Base-by-base conservation (phyloP, 169 alveolate genomes). In the Condylostoma magnum region DNA sequence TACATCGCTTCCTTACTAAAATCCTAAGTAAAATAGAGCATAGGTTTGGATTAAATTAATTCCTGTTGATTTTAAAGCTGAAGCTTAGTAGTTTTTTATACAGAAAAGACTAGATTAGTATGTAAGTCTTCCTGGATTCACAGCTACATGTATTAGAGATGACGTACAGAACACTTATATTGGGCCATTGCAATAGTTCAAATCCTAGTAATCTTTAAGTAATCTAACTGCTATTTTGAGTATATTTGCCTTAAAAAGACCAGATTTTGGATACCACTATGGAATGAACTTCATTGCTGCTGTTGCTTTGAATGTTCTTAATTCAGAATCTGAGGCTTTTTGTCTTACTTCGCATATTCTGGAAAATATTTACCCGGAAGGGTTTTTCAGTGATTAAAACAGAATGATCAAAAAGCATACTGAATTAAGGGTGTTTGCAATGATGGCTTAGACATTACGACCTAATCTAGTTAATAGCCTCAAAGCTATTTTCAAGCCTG, bases 231-330 rank as follows among this genome's bases (percentile, higher is more conserved):
- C 22, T 44, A n/a, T 63, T 33, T 41, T 63, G 6, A 25, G 58
- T 41, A 22, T 22, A 25, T 63, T 63, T 63, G 33, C 15, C 46
- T 15, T n/a, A 8, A 63, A 63, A 43, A 37, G 73, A 41, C 33
- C 56, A 1, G 73, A 63, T 25, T 43, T 63, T 41, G 43, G 38
- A 3, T 63, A 41, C 33, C 12, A 18, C 44, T 6, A 25, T 1
- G 73, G 73, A 6, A 63, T 63, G 73, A 37, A 63, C 18, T 63
- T 44, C 18, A 63, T 63, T 1, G 57, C 31, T 15, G 34, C 58
- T 1, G 34, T 41, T 15, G 25, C 33, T 37, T 22, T 63, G n/a
- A 25, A n/a, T 12, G 58, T 63, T 10, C 46, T 63, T 41, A 41
- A 28, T 38, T 15, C n/a, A 18, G 73, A 63, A 63, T 20, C 34